Percentiles rank a stretch among this genome's conserved stretches.
Conservation (phyloP, 208 protist species). For the Jaenimonas drosophilae region DNA sequence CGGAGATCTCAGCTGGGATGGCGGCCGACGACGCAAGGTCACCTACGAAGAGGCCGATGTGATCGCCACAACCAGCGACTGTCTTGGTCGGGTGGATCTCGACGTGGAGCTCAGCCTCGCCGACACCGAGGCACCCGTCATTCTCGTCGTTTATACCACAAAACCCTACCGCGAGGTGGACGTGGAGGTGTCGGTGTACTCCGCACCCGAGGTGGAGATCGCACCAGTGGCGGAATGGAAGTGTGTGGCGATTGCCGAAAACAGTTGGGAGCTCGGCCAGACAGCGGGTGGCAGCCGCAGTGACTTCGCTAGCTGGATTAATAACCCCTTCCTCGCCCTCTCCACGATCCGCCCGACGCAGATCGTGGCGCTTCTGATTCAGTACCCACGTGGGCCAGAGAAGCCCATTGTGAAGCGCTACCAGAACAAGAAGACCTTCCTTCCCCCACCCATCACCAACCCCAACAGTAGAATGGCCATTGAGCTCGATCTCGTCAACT, state of each 20-base stretch:
- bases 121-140: constrained; percentile 22
- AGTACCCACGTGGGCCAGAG: constrained; percentile 71
- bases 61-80: constrained; percentile 29
- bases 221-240: constrained; percentile 63
- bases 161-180: constrained; percentile 68
- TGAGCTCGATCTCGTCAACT: constrained; percentile 60
- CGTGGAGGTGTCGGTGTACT: constrained; percentile 56
- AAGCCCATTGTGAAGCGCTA: constrained; percentile 51
- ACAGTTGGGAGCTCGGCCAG: constrained; percentile 71
- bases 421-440: constrained; percentile 47
- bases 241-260: constrained; percentile 33
- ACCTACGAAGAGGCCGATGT: constrained; percentile 35
- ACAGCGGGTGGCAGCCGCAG: constrained; percentile 65
- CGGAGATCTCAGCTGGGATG: constrained; percentile 22
- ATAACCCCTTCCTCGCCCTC: constrained; percentile 83
- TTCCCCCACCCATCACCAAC: constrained; percentile 57
- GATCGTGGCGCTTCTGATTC: constrained; percentile 66
- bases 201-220: constrained; percentile 35
- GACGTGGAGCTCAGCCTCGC: constrained; percentile 30
- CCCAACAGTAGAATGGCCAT: constrained; percentile 57
- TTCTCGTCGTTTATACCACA: constrained; percentile 63
- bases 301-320: constrained; percentile 71
- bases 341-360: constrained; percentile 45
- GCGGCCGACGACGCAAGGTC: constrained; percentile 45
- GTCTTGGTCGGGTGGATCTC: constrained; percentile 19